A percentile compares a stretch with the other conserved stretches of the same genome.
Conservation (phyloP, 306 rosid genomes). For the Prunus fruticosa region DNA sequence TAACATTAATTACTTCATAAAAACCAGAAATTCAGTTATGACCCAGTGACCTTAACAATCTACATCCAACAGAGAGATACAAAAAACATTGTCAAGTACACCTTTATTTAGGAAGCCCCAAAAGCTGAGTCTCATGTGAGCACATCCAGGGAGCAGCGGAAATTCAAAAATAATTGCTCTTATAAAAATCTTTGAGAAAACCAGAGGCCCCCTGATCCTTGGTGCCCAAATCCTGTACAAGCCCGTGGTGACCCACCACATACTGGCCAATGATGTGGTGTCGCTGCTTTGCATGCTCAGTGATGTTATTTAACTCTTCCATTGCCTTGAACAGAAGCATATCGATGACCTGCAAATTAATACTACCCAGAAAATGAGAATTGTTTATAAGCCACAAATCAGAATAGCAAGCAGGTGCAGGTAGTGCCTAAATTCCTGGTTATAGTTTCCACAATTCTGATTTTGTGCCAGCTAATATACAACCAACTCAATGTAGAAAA, state of each 20-base stretch:
- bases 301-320: conserved; percentile 80
- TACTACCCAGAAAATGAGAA: conserved; percentile 23
- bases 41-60: conserved; percentile 7
- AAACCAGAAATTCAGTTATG: not conserved
- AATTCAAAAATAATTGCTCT: conserved; percentile 70
- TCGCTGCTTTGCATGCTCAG: conserved; percentile 89
- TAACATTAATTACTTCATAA: not conserved
- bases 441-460: not conserved
- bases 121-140: not conserved
- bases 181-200: conserved; percentile 77
- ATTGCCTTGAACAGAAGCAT: conserved; percentile 85
- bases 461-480: not conserved
- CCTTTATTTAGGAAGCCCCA: conserved; percentile 25
- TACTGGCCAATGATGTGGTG: conserved; percentile 94
- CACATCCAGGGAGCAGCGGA: not conserved
- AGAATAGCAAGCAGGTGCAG: not conserved
- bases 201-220: conserved; percentile 61
- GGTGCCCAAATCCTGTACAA: conserved; percentile 53
- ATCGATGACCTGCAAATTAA: conserved; percentile 74
- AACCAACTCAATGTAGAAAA: not conserved
- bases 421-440: not conserved
- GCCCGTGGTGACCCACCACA: conserved; percentile 59
- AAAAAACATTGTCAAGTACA: conserved; percentile 13
- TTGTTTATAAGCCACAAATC: conserved; percentile 3
- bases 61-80: conserved; percentile 15